Evolutionary conservation across 345 rosid species (phyloP), one percentile per base, ranked within the genome.

Genomic region (Acer yangbiense): DNA sequence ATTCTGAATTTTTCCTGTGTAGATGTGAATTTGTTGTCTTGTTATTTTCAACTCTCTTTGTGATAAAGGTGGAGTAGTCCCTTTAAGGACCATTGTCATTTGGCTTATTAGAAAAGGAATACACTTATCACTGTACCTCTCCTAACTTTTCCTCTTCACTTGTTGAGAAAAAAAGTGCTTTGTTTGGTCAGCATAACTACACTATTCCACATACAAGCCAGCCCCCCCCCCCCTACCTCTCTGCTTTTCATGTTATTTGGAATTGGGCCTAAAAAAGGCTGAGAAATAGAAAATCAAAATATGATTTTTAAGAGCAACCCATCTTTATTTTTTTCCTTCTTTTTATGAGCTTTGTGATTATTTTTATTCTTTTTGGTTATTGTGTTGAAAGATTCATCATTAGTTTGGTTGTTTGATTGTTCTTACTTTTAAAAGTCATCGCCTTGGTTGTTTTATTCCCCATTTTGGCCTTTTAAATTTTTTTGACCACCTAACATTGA

Each of bases 11-110:
- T 73, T 20, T 18, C n/a, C 17, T 83, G 77, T 68, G 80, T 76
- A 82, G 85, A 82, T 80, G 92, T 76, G 77, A 78, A 74, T 87
- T 85, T 81, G 86, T 61, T 91, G 92, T 72, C 78, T 69, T 80
- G 90, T 89, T 80, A 75, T 83, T 89, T 85, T 91, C 94, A 80
- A 79, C 80, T 62, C 57, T 64, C 13, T 41, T 72, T 82, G 84
- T 81, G 87, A 73, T 85, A 88, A 91, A 46, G 87, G 89, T 79
- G 78, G 90, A 82, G 79, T 82, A 83, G 85, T 88, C 85, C 79
- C 88, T 79, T 88, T 81, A 71, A 78, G 93, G 94, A 85, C 94
- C 97, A 90, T 83, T 85, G 68, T 71, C 77, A 80, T 81, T 86
- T 85, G 91, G 91, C 86, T 82, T 79, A 73, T 83, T 77, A 76